These are phyloP conservation scores for Alloteropsis semialata DNA, from an alignment of 176 grass and related monocot genomes.

Conservation along the genomic window DNA sequence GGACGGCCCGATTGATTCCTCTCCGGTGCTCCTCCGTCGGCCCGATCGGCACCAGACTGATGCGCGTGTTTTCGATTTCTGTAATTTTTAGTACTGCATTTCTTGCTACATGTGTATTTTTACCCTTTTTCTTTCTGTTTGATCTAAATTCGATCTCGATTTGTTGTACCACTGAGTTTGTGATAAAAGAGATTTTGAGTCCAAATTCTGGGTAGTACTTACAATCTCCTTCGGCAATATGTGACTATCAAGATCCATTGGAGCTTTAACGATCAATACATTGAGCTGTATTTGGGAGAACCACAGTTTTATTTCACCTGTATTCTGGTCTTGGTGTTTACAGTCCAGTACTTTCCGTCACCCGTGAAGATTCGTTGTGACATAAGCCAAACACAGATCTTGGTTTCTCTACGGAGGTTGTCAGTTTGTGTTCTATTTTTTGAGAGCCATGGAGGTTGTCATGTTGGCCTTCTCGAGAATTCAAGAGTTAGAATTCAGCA, in stretches of 20 bases:
- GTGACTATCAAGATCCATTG: background rate
- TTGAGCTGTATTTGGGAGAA: background rate
- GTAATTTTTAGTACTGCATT: background rate
- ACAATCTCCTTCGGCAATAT: background rate
- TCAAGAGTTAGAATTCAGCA: background rate
- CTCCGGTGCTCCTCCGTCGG: constrained; percentile 8
- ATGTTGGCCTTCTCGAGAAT: background rate
- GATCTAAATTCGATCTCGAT: constrained; percentile 23
- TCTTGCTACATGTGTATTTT: background rate
- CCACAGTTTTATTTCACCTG: background rate
- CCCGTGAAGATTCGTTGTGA: no score
- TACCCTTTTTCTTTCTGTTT: background rate
- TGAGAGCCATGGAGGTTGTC: background rate
- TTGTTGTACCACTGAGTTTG: background rate
- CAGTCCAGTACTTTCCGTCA: no score
- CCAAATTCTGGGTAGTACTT: background rate
- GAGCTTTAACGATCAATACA: no score
- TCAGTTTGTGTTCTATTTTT: no score
- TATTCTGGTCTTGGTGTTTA: background rate
- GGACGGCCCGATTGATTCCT: constrained; percentile 22
- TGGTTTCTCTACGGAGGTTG: background rate
- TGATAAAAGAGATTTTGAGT: background rate
- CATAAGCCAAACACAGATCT: background rate
- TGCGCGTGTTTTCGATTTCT: background rate
- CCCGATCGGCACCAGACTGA: constrained; percentile 21